Conservation (phyloP, 768 basidiomycete species). For the Russula sp. region DNA sequence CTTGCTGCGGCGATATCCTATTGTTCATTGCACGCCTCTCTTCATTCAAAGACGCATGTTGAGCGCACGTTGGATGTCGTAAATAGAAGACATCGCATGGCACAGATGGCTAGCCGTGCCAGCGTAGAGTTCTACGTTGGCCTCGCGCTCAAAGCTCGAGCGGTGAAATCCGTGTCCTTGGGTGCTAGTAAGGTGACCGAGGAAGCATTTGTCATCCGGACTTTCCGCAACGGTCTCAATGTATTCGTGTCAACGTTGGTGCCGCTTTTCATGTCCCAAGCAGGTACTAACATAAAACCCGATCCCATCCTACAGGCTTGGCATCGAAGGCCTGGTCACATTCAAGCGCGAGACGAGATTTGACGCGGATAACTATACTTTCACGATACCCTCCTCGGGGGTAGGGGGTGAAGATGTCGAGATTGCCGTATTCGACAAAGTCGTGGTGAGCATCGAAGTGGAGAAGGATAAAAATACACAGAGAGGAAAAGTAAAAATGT, state of each 20-base stretch:
- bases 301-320: constrained; percentile 49
- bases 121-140: constrained; percentile 98
- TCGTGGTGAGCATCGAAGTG: constrained; percentile 82
- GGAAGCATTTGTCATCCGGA: constrained; percentile 89
- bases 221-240: constrained; percentile 92
- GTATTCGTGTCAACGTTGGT: constrained; percentile 92
- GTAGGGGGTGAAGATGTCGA: constrained; percentile 39
- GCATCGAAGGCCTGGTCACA: constrained; percentile 89
- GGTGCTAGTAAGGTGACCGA: constrained; percentile 45
- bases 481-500: constrained; percentile 84
- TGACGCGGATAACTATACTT: constrained; percentile 85
- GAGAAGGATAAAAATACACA: constrained; percentile 96
- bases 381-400: constrained; percentile 53
- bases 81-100: constrained; percentile 90
- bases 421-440: constrained; percentile 91
- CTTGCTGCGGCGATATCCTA: constrained; percentile 86
- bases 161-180: constrained; percentile 35
- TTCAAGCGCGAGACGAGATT: constrained; percentile 89
- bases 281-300: neutral
- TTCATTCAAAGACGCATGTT: constrained; percentile 85
- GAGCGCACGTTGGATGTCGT: constrained; percentile 82
- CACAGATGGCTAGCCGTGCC: constrained; percentile 95
- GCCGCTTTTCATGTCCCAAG: neutral
- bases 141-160: constrained; percentile 73
- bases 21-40: constrained; percentile 71